Percentiles rank a stretch among this genome's conserved stretches.
phyloP scores from a whole-genome alignment of 1,284 basidiomycete species.

The Ceratobasidium sp. region DNA sequence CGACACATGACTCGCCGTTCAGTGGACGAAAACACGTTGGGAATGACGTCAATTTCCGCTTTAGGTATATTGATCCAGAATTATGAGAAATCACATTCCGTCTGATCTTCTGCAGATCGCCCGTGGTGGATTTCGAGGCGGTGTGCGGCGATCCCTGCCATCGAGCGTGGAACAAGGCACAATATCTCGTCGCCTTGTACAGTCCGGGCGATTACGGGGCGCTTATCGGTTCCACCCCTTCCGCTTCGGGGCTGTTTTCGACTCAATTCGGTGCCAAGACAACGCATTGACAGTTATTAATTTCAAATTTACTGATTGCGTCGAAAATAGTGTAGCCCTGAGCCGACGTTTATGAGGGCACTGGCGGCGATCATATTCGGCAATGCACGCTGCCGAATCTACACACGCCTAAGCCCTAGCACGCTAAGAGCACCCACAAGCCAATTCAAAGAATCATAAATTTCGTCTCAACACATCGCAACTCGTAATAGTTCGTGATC shows the following conservation, averaged over 20 bases:
- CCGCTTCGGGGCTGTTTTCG: no score
- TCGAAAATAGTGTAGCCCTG: conserved; percentile 1
- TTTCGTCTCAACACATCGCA: not conserved
- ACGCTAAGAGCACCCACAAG: no score
- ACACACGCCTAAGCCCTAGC: no score
- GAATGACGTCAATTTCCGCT: not conserved
- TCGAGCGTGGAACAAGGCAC: not conserved
- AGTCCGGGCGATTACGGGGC: not conserved
- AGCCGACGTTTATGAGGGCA: no score
- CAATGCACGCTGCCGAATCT: no score
- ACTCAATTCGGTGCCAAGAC: not conserved
- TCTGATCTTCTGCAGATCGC: conserved; percentile 6
- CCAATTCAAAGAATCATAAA: not conserved
- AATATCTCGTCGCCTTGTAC: not conserved
- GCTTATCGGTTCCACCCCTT: not conserved
- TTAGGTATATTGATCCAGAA: not conserved
- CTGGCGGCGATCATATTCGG: no score
- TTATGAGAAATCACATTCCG: not conserved
- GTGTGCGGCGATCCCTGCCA: not conserved
- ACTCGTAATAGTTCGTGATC: no score
- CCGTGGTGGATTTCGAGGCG: conserved; percentile 2
- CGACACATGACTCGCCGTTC: no score
- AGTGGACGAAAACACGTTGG: no score
- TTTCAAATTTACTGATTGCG: not conserved
- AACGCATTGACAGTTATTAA: not conserved